Base-by-base conservation (phyloP, 2,329 filamentous ascomycete genomes). In the Elsinoe batatas region DNA sequence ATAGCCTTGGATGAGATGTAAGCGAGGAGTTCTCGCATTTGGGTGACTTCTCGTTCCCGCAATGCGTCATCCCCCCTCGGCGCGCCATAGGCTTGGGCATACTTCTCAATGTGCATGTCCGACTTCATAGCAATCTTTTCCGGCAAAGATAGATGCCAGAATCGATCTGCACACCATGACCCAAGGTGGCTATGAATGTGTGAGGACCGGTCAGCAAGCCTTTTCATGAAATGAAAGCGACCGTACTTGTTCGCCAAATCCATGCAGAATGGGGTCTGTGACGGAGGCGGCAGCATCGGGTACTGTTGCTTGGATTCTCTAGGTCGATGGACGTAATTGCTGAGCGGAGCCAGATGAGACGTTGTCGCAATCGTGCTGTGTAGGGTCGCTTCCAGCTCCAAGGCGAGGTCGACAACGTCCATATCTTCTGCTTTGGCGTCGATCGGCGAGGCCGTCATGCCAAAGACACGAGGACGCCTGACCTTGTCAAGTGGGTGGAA, bases 391-490 rank as follows among this genome's bases (percentile, higher is more conserved):
- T 97, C 91, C 0, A 98, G 78, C 54, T 87, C 82, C 2, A 57
- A 59, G 7, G 65, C 47, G 2, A 47, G 13, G 36, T 30, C 44
- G 10, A 53, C 15, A 26, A 56, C 53, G 15, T 55, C 53, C 40
- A 44, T 15, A 11, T 55, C 78, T 61, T 95, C 83, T 0, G 80
- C 79, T 64, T 88, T 86, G 0, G 88, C 83, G 71, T 97, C 91
- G 2, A 96, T 85, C 0, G 93, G 93, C 0, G 93, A 97, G 6
- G 93, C 93, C 1, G 93, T 98, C 91, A 97, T 96, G 22, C 91
- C 91, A 61, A 98, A 87, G 17, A 98, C 83, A 36, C 84, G 85
- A 3, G 93, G 93, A 3, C 82, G 77, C 47, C 71, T 72, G 0
- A 65, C 62, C 0, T 67, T 60, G 0, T 75, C 71, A 1, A 67